phyloP scores from a whole-genome alignment of 2,329 filamentous ascomycete genomes.

The Alternaria infectoria region DNA sequence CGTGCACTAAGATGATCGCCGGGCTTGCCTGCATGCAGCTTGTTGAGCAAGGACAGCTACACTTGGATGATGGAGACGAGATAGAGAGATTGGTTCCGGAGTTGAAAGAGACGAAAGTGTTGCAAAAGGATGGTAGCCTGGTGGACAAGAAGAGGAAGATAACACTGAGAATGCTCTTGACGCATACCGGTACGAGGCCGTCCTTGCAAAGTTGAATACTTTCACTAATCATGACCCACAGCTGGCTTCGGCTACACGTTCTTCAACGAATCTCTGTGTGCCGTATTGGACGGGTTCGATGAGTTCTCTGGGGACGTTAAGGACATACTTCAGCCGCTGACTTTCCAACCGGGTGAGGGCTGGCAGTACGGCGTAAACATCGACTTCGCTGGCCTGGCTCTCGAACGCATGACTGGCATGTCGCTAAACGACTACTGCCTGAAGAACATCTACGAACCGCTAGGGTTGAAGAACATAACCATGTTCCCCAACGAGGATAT shows the following conservation, averaged over 20 bases:
- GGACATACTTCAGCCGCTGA: slow-evolving; percentile 61
- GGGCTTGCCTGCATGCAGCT: slow-evolving; percentile 43
- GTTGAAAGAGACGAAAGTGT: slow-evolving; percentile 48
- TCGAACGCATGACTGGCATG: slow-evolving; percentile 53
- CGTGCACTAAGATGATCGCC: slow-evolving; percentile 52
- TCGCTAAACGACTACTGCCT: slow-evolving; percentile 54
- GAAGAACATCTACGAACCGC: slow-evolving; percentile 52
- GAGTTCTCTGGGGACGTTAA: slow-evolving; percentile 63
- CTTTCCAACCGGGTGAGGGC: slow-evolving; percentile 66
- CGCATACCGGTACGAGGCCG: slow-evolving; percentile 46
- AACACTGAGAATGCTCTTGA: slow-evolving; percentile 57
- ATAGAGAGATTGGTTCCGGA: slow-evolving; percentile 36
- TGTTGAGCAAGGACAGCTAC: slow-evolving; percentile 40
- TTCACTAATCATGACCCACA: neutral
- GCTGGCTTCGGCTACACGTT: slow-evolving; percentile 58
- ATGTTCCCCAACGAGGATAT: slow-evolving; percentile 64
- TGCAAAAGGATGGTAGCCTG: slow-evolving; percentile 39
- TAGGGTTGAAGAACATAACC: slow-evolving; percentile 57
- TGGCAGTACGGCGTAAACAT: slow-evolving; percentile 62
- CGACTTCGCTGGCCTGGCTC: slow-evolving; percentile 55
- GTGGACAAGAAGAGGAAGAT: slow-evolving; percentile 53
- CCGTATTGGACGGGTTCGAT: slow-evolving; percentile 59
- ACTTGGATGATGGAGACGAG: slow-evolving; percentile 36
- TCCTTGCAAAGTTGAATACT: neutral
- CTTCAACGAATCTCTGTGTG: slow-evolving; percentile 53